These are phyloP conservation scores for Alloteropsis semialata DNA, from an alignment of 176 grass and related monocot genomes.

Conservation along the genomic window DNA sequence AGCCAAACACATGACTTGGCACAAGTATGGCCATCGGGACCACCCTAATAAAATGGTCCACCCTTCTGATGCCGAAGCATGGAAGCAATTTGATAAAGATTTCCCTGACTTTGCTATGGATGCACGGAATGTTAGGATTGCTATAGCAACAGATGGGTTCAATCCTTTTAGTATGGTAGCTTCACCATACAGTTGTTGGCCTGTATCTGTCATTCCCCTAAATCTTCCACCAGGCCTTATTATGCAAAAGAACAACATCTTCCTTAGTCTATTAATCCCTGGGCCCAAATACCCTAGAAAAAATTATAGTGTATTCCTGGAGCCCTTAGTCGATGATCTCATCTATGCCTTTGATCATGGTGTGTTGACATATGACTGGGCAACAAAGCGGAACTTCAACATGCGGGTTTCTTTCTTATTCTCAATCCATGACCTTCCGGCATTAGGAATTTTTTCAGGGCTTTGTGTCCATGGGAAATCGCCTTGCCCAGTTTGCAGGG, in stretches of 20 bases:
- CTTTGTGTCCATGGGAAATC: neutral
- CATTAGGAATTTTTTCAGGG: neutral
- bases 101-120: neutral
- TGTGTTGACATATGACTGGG: neutral
- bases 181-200: neutral
- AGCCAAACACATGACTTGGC: neutral
- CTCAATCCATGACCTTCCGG: neutral
- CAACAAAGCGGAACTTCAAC: neutral
- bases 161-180: neutral
- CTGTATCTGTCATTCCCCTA: neutral
- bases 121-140: neutral
- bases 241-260: neutral
- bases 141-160: neutral
- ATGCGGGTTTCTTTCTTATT: neutral
- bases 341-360: neutral
- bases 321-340: neutral
- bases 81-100: neutral
- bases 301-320: neutral
- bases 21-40: neutral
- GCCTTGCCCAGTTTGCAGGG: neutral
- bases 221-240: neutral
- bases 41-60: neutral
- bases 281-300: neutral
- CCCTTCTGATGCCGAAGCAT: neutral
- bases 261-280: neutral